Evolutionary conservation across 345 rosid genomes (phyloP).

Genomic region (Limnanthes douglasii): DNA sequence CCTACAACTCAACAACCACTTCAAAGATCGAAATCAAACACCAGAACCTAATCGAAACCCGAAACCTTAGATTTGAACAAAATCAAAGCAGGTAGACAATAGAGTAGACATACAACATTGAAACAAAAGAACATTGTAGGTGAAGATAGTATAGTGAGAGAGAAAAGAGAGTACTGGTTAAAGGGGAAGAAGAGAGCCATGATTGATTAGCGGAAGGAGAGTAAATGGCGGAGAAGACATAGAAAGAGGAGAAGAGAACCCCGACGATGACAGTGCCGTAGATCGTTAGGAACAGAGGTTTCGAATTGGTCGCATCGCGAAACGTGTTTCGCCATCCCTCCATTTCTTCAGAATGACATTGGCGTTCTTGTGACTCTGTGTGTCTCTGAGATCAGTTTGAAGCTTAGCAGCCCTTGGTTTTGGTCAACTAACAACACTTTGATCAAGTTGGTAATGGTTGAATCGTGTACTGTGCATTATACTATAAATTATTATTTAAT

Average conservation of each 20-base stretch:
- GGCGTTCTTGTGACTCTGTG: too few species aligned
- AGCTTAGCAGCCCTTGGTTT: too few species aligned
- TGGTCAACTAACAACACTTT: too few species aligned
- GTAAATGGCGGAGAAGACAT: constrained; percentile 77
- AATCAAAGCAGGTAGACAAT: constrained; percentile 1
- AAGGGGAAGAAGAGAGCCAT: constrained; percentile 51
- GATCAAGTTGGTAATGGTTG: too few species aligned
- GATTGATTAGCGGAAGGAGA: constrained; percentile 34
- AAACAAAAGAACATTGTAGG: constrained; percentile 2
- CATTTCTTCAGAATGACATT: too few species aligned
- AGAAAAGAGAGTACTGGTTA: constrained; percentile 14
- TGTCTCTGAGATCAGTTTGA: too few species aligned
- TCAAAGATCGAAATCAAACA: too few species aligned
- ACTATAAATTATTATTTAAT: too few species aligned
- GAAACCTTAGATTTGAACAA: constrained; percentile 1
- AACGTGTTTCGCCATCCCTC: constrained; percentile 56
- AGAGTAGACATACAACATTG: not conserved
- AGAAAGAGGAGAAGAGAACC: constrained; percentile 56
- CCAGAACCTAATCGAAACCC: constrained; percentile 1
- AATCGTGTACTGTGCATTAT: too few species aligned
- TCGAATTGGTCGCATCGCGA: constrained; percentile 49
- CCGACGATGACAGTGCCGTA: constrained; percentile 73
- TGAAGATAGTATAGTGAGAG: not conserved
- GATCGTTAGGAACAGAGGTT: constrained; percentile 72
- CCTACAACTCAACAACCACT: too few species aligned